phyloP scores from a whole-genome alignment of 257 asterid genomes.

The Hygrophila difformis region DNA sequence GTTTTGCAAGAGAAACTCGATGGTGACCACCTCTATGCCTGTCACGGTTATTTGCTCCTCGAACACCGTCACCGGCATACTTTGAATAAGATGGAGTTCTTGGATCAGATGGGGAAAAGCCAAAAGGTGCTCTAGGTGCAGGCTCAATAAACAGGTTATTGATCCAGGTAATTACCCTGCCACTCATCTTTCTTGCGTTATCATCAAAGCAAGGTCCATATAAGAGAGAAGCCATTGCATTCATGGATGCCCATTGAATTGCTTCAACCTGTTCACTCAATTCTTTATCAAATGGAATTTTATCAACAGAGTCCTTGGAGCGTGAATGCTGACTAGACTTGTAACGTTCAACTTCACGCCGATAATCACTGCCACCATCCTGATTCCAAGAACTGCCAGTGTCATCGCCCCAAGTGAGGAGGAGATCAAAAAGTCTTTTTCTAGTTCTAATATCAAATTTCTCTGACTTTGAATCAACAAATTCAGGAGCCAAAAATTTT shows the following conservation, averaged over 20 bases:
- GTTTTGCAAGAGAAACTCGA: slow-evolving; percentile 83
- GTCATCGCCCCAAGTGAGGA: slow-evolving; percentile 91
- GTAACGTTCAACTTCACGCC: slow-evolving; percentile 99
- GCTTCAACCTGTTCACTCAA: slow-evolving; percentile 95
- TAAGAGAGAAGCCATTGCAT: slow-evolving; percentile 97
- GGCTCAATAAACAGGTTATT: slow-evolving; percentile 96
- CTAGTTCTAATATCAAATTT: slow-evolving; percentile 88
- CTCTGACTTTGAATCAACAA: slow-evolving; percentile 94
- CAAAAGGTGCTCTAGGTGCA: slow-evolving; percentile 95
- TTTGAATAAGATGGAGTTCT: slow-evolving; percentile 91
- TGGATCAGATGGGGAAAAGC: slow-evolving; percentile 98
- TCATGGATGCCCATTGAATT: slow-evolving; percentile 98
- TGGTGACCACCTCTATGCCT: slow-evolving; percentile 96
- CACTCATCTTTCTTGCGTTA: slow-evolving; percentile 98
- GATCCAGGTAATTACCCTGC: slow-evolving; percentile 97
- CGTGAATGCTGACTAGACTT: slow-evolving; percentile 89
- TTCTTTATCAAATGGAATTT: slow-evolving; percentile 91
- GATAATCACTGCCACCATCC: slow-evolving; percentile 86
- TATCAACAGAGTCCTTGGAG: slow-evolving; percentile 91
- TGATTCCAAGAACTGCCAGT: slow-evolving; percentile 88
- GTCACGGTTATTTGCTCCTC: slow-evolving; percentile 82
- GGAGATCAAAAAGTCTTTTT: slow-evolving; percentile 90
- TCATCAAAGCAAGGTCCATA: slow-evolving; percentile 99
- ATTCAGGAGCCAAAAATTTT: slow-evolving; percentile 94
- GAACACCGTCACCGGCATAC: slow-evolving; percentile 70